Evolutionary conservation across 441 rosid species (phyloP), one percentile per base, ranked within the genome.

Genomic region (Erodium trifolium): DNA sequence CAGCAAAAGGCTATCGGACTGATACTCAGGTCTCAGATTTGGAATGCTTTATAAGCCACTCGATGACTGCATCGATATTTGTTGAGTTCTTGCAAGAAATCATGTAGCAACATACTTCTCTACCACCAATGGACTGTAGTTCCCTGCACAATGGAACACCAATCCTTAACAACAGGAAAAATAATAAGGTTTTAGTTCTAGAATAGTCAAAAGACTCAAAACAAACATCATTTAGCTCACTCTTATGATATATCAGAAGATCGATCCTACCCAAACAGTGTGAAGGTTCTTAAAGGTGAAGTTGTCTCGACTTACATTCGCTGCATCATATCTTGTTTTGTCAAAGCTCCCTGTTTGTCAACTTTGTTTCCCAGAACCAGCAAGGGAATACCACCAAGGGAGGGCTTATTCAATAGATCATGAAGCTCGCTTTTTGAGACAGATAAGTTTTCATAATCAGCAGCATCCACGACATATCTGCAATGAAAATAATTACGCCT

Each of bases 31-130:
- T 84, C 83, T 77, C 83, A 7, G 85, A 80, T 77, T 83, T 83
- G 59, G 88, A 82, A 77, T 85, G 86, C 84, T 82, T 82, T 60
- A 85, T 82, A 2, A 85, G 88, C 88, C 88, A 85, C 65, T 85
- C 86, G 66, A 83, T 81, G 63, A 85, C 87, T 3, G 79, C 53
- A 37, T 83, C 86, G 19, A 85, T 85, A 79, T 83, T 85, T 70
- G 85, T 76, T 0, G 88, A 83, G 80, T 85, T 83, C 80, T 81
- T 85, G 84, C 88, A 85, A 0, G 88, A 85, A 66, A 83, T 83
- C 88, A 85, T 81, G 76, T 70, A 85, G 79, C 86, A 83, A 29
- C 88, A 85, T 49, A 83, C 88, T 77, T 83, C 87, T 73, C 87
- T 79, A 66, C 72, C 84, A 0, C 77, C 70, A n/a, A 85, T 80